phyloP scores from a whole-genome alignment of 257 asterid genomes.

The Forsythia suspensa region DNA sequence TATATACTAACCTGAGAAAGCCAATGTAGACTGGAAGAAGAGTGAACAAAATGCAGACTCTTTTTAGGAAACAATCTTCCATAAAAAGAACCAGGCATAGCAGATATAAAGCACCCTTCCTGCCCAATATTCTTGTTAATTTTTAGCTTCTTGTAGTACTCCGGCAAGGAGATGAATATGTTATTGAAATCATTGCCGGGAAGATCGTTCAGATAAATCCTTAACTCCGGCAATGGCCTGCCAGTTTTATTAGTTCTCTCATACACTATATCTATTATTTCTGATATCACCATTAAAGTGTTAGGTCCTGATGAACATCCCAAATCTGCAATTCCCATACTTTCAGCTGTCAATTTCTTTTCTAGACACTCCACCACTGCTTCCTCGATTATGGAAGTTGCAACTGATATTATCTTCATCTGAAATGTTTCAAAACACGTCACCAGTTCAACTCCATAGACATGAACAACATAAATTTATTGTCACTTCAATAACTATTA shows the following conservation, averaged over 20 bases:
- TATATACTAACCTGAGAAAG: constrained; percentile 52
- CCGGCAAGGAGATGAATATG: constrained; percentile 51
- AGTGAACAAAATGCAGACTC: constrained; percentile 57
- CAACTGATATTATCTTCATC: constrained; percentile 54
- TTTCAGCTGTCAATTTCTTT: constrained; percentile 22
- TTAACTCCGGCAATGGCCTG: constrained; percentile 45
- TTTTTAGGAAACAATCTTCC: constrained; percentile 57
- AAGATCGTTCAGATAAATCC: constrained; percentile 64
- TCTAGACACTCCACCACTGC: constrained; percentile 35
- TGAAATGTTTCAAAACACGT: background rate
- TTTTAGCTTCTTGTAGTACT: constrained; percentile 30
- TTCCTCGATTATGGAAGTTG: constrained; percentile 32
- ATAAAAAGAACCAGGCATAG: constrained; percentile 59
- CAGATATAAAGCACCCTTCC: constrained; percentile 45
- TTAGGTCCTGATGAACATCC: constrained; percentile 81
- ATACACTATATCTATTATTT: constrained; percentile 33
- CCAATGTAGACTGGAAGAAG: constrained; percentile 84
- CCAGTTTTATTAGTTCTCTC: constrained; percentile 1
- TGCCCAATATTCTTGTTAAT: constrained; percentile 26
- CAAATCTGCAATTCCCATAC: constrained; percentile 67
- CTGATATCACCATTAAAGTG: constrained; percentile 34
- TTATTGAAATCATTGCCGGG: constrained; percentile 69
- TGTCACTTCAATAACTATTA: no score
- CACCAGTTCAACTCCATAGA: background rate
- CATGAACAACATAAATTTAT: no score